Base-by-base conservation (phyloP, 257 asterid species). In the Plantago ovata region DNA sequence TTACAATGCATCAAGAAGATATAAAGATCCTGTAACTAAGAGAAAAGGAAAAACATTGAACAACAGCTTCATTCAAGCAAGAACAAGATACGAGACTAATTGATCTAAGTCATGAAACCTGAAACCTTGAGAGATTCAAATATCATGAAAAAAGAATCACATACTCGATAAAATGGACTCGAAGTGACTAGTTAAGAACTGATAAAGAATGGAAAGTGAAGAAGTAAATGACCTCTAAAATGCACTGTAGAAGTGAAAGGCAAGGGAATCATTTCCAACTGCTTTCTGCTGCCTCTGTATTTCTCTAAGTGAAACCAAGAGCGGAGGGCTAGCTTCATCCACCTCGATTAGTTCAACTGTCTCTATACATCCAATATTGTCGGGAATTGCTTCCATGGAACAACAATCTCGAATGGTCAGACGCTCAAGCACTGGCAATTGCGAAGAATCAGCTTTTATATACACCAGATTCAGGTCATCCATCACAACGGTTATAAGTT, bases 381-480 rank as follows among this genome's bases (percentile, higher is more conserved):
- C 1, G 12, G 74, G 69, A 40, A 61, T 38, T 6, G 23, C 55
- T 10, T 62, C 53, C 38, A 69, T 19, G 11, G 14, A 11, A 13
- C 1, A 6, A 20, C 67, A 68, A 6, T 23, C 7, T 1, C 42
- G 14, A 10, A 68, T 44, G 8, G 51, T 21, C 3, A 68, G 56
- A 19, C 60, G 62, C 57, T 22, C 19, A 7, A 68, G 72, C 52
- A 15, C 7, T 19, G 67, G 63, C 16, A 60, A 68, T 40, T 48
- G 44, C 5, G 21, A n/a, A 4, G 32, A 6, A 7, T 60, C 57
- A 4, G 66, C 61, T 22, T 3, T 16, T 69, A 65, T 69, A n/a
- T 2, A 32, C 38, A 28, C 58, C 20, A 73, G 42, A 41, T 54
- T 38, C 6, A 60, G 13, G 1, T 9, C 9, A 2, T 46, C 62